A percentile compares a stretch with the other conserved stretches of the same genome.
Conservation (phyloP, 768 basidiomycete species). For the Panus rudis region DNA sequence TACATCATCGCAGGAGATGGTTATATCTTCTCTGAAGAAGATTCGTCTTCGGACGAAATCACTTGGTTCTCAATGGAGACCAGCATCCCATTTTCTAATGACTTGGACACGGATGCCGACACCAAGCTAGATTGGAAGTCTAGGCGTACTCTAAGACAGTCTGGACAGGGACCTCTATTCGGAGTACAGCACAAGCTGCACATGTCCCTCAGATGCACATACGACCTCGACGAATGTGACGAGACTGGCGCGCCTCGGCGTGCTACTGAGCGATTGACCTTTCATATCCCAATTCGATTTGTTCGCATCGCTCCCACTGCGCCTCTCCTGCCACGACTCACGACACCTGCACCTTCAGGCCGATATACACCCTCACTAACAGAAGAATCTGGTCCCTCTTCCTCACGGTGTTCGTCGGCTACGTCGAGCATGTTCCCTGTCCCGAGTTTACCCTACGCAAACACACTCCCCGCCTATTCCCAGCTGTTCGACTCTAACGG, state of each 20-base stretch:
- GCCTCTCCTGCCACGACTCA: constrained; percentile 6
- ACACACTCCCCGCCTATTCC: constrained; percentile 63
- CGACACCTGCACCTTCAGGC: constrained; percentile 18
- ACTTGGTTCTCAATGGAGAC: constrained; percentile 58
- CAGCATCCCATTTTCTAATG: constrained; percentile 39
- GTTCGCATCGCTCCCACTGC: constrained; percentile 9
- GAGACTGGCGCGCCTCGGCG: constrained; percentile 7
- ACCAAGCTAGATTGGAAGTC: constrained; percentile 32
- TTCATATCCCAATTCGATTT: constrained; percentile 19
- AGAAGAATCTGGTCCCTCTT: constrained; percentile 5
- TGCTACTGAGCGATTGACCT: constrained; percentile 15
- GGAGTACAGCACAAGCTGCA: constrained; percentile 46
- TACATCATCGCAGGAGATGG: constrained; percentile 45
- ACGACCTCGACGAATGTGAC: constrained; percentile 36
- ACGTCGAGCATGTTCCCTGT: constrained; percentile 37
- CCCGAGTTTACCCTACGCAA: constrained; percentile 21
- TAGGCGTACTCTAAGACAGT: constrained; percentile 34
- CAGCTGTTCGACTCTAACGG: constrained; percentile 73
- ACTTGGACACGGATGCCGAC: constrained; percentile 11
- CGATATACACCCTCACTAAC: constrained; percentile 1
- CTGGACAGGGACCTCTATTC: constrained; percentile 48
- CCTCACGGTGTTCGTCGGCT: constrained; percentile 40
- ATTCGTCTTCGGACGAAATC: constrained; percentile 17
- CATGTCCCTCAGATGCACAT: constrained; percentile 50
- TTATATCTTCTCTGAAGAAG: constrained; percentile 40